Evolutionary conservation across 2,329 filamentous ascomycete genomes (phyloP).

Genomic region (Dothiorella sarmentorum): DNA sequence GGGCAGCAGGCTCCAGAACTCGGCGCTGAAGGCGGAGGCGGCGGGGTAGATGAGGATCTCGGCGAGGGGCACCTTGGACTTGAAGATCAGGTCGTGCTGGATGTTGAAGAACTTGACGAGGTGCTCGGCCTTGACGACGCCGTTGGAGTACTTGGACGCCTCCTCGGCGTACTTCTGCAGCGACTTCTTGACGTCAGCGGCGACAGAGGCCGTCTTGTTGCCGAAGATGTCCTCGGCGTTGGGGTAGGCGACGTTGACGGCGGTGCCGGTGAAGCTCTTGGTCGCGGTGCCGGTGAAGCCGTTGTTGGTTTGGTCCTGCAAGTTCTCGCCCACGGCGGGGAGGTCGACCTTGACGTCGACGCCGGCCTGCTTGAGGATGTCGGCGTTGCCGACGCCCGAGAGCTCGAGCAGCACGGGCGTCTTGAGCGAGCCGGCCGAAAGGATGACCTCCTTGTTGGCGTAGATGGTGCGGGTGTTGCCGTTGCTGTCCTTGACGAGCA

Average conservation of each 20-base stretch:
- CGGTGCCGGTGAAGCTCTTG: conserved; percentile 38
- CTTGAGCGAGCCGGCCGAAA: conserved; percentile 35
- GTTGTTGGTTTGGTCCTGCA: conserved; percentile 36
- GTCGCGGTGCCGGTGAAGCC: conserved; percentile 26
- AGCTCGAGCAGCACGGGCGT: conserved; percentile 35
- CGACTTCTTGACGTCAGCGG: conserved; percentile 23
- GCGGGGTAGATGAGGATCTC: conserved; percentile 45
- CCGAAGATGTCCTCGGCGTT: conserved; percentile 37
- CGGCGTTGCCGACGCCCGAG: conserved; percentile 37
- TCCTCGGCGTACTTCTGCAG: background rate
- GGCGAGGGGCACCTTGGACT: conserved; percentile 33
- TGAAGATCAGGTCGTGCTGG: conserved; percentile 28
- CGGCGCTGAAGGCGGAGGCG: conserved; percentile 31
- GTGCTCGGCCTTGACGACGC: background rate
- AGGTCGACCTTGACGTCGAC: conserved; percentile 17
- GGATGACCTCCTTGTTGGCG: conserved; percentile 31
- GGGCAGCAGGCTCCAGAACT: conserved; percentile 39
- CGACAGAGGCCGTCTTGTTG: conserved; percentile 22
- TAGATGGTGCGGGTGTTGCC: conserved; percentile 23
- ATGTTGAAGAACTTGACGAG: conserved; percentile 22
- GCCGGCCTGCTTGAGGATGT: conserved; percentile 5
- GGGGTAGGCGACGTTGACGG: conserved; percentile 36
- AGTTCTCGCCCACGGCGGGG: conserved; percentile 20
- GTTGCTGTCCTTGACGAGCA: conserved; percentile 26
- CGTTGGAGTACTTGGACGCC: background rate